Base-by-base conservation (phyloP, 2,329 filamentous ascomycete species). In the Aureobasidium sp. region DNA sequence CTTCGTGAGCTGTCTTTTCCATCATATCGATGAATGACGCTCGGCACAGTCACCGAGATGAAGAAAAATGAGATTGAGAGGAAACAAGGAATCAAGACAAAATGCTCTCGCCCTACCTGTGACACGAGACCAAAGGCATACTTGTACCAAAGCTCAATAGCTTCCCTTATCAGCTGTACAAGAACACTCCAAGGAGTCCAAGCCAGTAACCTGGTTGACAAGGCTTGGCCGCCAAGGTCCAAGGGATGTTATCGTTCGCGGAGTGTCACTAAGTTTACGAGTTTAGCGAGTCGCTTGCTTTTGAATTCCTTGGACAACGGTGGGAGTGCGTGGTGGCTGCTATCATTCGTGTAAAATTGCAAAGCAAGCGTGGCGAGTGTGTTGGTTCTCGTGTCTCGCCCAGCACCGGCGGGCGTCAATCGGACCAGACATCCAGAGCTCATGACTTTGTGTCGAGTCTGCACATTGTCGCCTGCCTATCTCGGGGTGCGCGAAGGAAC, bases 141-240 rank as follows among this genome's bases (percentile, higher is more conserved):
- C 29, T 57, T 57, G 35, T 46, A 57, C 15, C 27, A n/a, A 10
- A 17, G 3, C 1, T 25, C 29, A 7, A 19, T 3, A 13, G 5
- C 4, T 5, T 3, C 8, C 23, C 53, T 57, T 57, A 57, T 57
- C 53, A 57, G 29, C 11, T 31, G 33, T 25, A 17, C 17, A 43
- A 15, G 17, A 31, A n/a, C 25, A 7, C 7, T n/a, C 53, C 53
- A 57, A 57, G 53, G 17, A 11, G 4, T 46, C 53, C 53, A 57
- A 57, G 53, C 53, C 53, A 45, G 21, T 57, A 57, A 46, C 25
- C 11, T 9, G 40, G 6, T 9, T 13, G 51, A 42, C 38, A 42
- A 43, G 51, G 40, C 53, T 57, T 57, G 53, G 53, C 53, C 29
- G 53, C 53, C 53, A 27, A 57, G 53, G 29, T 37, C 53, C 53